Percentiles rank a stretch among this genome's conserved stretches.
phyloP scores from a whole-genome alignment of 2,329 filamentous ascomycete genomes.

The Pseudocercospora pini-densiflorae region DNA sequence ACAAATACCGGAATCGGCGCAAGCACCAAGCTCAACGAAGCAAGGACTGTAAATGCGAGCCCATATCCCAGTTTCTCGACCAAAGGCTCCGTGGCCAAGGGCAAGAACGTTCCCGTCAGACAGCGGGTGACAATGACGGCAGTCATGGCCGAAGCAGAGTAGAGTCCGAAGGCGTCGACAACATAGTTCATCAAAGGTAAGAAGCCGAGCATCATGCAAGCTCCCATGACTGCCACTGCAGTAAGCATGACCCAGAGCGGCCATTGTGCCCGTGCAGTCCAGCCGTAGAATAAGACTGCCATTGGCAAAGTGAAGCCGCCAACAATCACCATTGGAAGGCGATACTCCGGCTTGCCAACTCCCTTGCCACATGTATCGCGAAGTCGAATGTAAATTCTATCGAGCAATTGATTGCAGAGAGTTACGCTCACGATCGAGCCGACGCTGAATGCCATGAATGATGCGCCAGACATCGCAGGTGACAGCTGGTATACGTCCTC shows the following conservation, averaged over 20 bases:
- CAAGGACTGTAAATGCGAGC: conserved; percentile 42
- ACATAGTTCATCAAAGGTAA: conserved; percentile 52
- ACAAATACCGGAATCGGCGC: conserved; percentile 36
- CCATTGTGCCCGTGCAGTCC: conserved; percentile 54
- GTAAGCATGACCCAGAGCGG: conserved; percentile 63
- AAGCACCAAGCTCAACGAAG: conserved; percentile 27
- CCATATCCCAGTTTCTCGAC: conserved; percentile 47
- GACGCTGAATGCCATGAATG: conserved; percentile 61
- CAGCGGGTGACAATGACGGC: conserved; percentile 50
- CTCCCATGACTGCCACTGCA: conserved; percentile 56
- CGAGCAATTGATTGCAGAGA: conserved; percentile 42
- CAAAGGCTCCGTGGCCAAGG: conserved; percentile 50
- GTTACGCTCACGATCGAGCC: conserved; percentile 47
- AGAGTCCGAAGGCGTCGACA: conserved; percentile 52
- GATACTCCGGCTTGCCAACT: conserved; percentile 59
- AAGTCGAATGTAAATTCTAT: conserved; percentile 42
- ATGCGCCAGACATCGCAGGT: conserved; percentile 56
- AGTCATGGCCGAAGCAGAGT: conserved; percentile 51
- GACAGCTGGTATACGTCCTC: conserved; percentile 49
- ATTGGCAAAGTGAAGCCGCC: conserved; percentile 57
- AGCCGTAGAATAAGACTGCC: conserved; percentile 63
- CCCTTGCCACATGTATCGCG: conserved; percentile 34
- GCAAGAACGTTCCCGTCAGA: conserved; percentile 51
- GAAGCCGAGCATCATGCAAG: conserved; percentile 51
- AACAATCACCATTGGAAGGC: conserved; percentile 63